Conservation (phyloP, 306 rosid genomes). For the Vachellia pachyceras region DNA sequence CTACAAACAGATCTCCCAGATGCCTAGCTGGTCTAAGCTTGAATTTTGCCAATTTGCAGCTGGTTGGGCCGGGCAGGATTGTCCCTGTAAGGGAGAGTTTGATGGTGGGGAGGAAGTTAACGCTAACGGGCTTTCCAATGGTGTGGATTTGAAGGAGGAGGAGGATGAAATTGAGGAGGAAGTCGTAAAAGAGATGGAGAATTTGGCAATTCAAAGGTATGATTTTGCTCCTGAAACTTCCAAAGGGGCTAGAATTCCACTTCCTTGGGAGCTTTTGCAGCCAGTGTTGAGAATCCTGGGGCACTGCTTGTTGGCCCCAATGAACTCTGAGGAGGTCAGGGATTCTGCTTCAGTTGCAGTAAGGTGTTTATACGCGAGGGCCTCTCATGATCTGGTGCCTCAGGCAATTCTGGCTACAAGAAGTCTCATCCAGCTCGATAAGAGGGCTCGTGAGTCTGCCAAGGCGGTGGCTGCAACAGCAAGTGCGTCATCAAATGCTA, state of each 20-base stretch:
- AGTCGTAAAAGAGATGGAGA: constrained; percentile 51
- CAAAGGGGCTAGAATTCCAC: constrained; percentile 71
- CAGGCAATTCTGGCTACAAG: constrained; percentile 88
- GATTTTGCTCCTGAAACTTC: constrained; percentile 31
- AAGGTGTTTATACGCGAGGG: constrained; percentile 78
- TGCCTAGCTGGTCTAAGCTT: constrained; percentile 97
- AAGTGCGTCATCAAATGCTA: constrained; percentile 65
- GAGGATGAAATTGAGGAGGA: constrained; percentile 50
- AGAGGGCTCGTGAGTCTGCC: constrained; percentile 57
- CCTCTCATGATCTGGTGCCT: constrained; percentile 87
- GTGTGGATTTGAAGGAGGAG: constrained; percentile 31
- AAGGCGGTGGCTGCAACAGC: constrained; percentile 37
- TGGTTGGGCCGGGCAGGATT: constrained; percentile 86
- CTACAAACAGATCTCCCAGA: constrained; percentile 91
- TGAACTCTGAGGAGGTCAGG: constrained; percentile 80
- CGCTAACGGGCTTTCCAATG: constrained; percentile 43
- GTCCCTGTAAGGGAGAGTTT: constrained; percentile 65
- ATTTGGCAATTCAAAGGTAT: constrained; percentile 51
- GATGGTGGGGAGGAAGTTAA: constrained; percentile 37
- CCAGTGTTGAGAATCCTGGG: constrained; percentile 85
- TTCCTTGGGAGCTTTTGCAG: constrained; percentile 97
- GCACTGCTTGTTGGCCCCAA: constrained; percentile 85
- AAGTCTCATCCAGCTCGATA: constrained; percentile 92
- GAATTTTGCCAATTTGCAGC: constrained; percentile 72
- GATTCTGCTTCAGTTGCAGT: constrained; percentile 72